Evolutionary conservation across 2,329 filamentous ascomycete genomes (phyloP).

Genomic region (Penicillium sp.): DNA sequence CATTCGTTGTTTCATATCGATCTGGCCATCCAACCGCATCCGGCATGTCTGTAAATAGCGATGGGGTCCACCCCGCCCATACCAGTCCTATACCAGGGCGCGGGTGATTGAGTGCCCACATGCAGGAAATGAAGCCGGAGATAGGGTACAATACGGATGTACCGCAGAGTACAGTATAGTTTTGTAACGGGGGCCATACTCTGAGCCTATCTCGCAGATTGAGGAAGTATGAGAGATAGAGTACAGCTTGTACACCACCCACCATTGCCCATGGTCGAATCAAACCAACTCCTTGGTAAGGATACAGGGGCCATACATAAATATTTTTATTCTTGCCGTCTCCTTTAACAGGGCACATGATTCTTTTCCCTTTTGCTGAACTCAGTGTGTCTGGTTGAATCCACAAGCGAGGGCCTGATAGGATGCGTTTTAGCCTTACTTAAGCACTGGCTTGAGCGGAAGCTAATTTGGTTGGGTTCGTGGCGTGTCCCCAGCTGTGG

Average conservation of each 20-base stretch:
- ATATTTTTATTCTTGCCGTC: background rate
- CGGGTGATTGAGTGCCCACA: slow-evolving; percentile 7
- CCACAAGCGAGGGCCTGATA: background rate
- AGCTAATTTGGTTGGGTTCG: slow-evolving; percentile 4
- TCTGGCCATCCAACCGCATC: slow-evolving; percentile 20
- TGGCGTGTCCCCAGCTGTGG: background rate
- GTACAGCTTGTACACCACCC: too few relatives aligned
- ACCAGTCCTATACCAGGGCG: slow-evolving; percentile 4
- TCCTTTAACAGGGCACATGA: background rate
- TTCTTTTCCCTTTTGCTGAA: background rate
- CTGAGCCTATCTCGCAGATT: background rate
- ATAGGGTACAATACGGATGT: background rate
- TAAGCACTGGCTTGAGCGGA: background rate
- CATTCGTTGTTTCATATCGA: slow-evolving; percentile 27
- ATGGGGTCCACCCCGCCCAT: slow-evolving; percentile 9
- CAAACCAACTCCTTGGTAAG: background rate
- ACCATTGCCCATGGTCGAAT: background rate
- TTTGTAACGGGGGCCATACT: background rate
- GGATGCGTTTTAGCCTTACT: background rate
- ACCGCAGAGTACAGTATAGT: background rate
- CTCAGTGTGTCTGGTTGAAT: background rate
- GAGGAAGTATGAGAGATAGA: background rate
- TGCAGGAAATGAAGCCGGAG: slow-evolving; percentile 2
- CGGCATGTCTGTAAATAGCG: slow-evolving; percentile 21
- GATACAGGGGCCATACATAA: background rate